Evolutionary conservation across 106 monocot genomes (phyloP).

Genomic region (Acorus calamus): DNA sequence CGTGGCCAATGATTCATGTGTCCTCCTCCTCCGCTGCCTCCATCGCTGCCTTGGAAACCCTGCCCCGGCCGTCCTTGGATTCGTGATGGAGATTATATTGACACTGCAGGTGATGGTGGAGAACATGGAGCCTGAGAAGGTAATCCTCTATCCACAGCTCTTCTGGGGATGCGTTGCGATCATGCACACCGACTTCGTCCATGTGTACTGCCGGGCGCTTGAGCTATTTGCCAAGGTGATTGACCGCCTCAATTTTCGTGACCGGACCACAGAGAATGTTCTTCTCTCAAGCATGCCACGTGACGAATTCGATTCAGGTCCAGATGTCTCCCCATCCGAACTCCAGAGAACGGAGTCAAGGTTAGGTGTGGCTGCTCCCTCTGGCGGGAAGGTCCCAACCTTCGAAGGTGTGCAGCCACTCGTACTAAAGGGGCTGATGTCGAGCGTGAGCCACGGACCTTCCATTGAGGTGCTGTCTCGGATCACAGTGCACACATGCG

Average conservation of each 20-base stretch:
- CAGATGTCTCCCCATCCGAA: constrained; percentile 30
- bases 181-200: constrained; percentile 98
- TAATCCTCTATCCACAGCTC: constrained; percentile 95
- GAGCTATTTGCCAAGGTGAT: constrained; percentile 79
- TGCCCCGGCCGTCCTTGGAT: constrained; percentile 77
- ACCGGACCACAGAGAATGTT: constrained; percentile 88
- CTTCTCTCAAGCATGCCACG: constrained; percentile 86
- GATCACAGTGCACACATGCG: constrained; percentile 73
- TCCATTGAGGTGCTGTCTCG: constrained; percentile 81
- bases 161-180: constrained; percentile 98
- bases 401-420: constrained; percentile 97
- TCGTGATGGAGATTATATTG: constrained; percentile 92
- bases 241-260: constrained; percentile 68
- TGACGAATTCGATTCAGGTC: constrained; percentile 69
- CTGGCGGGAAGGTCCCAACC: constrained; percentile 54
- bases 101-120: constrained; percentile 97
- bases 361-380: background rate
- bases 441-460: constrained; percentile 67
- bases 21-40: constrained; percentile 86
- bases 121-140: constrained; percentile 93
- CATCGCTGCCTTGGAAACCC: constrained; percentile 86
- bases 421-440: constrained; percentile 92
- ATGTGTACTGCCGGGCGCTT: constrained; percentile 88
- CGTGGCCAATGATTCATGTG: constrained; percentile 80
- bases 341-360: constrained; percentile 51